Conservation (phyloP, 805 yeast genomes). For the Ogataea henricii region DNA sequence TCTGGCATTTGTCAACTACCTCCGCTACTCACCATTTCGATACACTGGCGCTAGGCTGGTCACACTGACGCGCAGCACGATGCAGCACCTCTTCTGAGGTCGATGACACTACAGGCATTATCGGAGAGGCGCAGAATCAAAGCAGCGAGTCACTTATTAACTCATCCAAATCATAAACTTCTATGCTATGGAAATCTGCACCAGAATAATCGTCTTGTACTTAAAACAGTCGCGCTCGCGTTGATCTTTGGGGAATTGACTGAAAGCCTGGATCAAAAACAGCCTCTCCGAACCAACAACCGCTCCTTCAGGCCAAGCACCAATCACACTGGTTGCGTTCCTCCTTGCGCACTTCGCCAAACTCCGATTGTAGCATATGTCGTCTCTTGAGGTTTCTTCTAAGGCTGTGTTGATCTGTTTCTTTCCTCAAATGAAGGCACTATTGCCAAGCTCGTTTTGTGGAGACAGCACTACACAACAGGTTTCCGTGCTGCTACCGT, state of each 20-base stretch:
- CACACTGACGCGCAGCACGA: not conserved
- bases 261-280: no score
- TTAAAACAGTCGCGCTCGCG: not conserved
- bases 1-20: conserved; percentile 1
- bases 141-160: not conserved
- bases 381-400: not conserved
- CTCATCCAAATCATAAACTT: not conserved
- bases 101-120: not conserved
- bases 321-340: no score
- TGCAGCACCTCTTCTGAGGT: not conserved
- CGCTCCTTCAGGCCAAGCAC: no score
- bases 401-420: not conserved
- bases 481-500: not conserved
- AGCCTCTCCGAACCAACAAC: no score
- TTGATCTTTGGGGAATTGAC: no score
- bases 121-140: not conserved
- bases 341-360: not conserved
- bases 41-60: not conserved
- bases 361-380: not conserved
- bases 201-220: not conserved
- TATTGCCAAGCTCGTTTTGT: not conserved
- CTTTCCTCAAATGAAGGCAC: not conserved
- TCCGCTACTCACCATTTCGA: not conserved
- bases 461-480: not conserved
- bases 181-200: not conserved